phyloP scores from a whole-genome alignment of 2,329 filamentous ascomycete genomes.

The Curvularia lunata region DNA sequence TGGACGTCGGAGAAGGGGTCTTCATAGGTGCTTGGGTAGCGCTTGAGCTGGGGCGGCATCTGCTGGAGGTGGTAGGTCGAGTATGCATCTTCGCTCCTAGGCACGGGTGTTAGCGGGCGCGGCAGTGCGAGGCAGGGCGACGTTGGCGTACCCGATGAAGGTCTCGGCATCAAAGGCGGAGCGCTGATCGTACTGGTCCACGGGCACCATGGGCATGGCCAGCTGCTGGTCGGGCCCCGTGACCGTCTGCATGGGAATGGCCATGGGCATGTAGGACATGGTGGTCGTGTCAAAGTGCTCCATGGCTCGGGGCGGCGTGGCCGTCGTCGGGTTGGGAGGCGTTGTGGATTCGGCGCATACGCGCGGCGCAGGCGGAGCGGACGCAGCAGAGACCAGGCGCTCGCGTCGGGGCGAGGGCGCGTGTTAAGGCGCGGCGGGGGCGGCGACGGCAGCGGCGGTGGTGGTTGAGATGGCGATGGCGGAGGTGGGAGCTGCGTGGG shows the following conservation, averaged over 20 bases:
- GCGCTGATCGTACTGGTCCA: conserved; percentile 64
- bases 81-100: conserved; percentile 61
- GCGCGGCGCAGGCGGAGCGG: conserved; percentile 28
- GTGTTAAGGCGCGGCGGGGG: conserved; percentile 2
- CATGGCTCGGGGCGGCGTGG: conserved; percentile 44
- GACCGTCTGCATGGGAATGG: conserved; percentile 62
- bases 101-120: conserved; percentile 37
- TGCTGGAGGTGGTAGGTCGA: conserved; percentile 50
- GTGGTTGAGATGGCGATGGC: conserved; percentile 14
- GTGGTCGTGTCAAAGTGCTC: conserved; percentile 66
- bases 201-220: conserved; percentile 53
- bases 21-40: conserved; percentile 58
- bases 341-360: conserved; percentile 36
- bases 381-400: conserved; percentile 11
- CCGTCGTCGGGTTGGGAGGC: conserved; percentile 26
- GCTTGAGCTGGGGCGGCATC: conserved; percentile 54
- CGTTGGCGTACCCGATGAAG: conserved; percentile 61
- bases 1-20: conserved; percentile 60
- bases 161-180: conserved; percentile 67
- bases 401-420: conserved; percentile 4
- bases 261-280: conserved; percentile 67
- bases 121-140: background rate
- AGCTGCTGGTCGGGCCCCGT: conserved; percentile 51
- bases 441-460: background rate
- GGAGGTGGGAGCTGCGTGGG: conserved; percentile 4